Percentiles rank a stretch among this genome's conserved stretches.
Evolutionary conservation across 2,329 filamentous ascomycete genomes (phyloP).

Genomic region (Colletotrichum zoysiae): DNA sequence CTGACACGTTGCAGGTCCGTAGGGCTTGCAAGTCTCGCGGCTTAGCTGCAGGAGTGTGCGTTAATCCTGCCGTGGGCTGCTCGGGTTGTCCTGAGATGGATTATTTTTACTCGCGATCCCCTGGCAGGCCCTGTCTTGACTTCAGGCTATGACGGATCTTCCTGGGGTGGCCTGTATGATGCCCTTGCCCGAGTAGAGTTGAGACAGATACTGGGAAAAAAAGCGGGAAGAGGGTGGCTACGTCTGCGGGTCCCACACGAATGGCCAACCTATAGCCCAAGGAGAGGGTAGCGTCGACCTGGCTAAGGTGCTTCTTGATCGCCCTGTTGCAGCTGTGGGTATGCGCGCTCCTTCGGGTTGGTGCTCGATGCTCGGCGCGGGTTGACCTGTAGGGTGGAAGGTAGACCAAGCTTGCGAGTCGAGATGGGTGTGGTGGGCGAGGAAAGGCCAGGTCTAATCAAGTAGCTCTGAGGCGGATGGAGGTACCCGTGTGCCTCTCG

Average conservation of each 20-base stretch:
- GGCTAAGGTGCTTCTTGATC: constrained; percentile 39
- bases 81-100: constrained; percentile 41
- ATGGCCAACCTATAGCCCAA: constrained; percentile 42
- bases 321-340: constrained; percentile 42
- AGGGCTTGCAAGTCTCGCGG: constrained; percentile 66
- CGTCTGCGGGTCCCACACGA: constrained; percentile 53
- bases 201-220: constrained; percentile 45
- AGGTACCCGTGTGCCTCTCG: constrained; percentile 30
- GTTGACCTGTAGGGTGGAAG: constrained; percentile 28
- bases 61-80: constrained; percentile 57
- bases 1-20: constrained; percentile 71
- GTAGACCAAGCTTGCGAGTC: constrained; percentile 28
- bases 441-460: constrained; percentile 38
- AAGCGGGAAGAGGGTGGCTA: constrained; percentile 50
- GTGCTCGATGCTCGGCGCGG: constrained; percentile 38
- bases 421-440: constrained; percentile 25
- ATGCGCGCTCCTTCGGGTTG: constrained; percentile 39
- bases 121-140: constrained; percentile 49
- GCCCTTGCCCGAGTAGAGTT: constrained; percentile 47
- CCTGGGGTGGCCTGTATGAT: constrained; percentile 43
- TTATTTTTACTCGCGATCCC: constrained; percentile 51
- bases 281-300: constrained; percentile 36
- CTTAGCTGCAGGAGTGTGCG: constrained; percentile 69
- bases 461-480: constrained; percentile 22
- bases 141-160: constrained; percentile 61